These are phyloP conservation scores for Przewalskia tangutica DNA, from an alignment of 257 asterid genomes.

Conservation along the genomic window DNA sequence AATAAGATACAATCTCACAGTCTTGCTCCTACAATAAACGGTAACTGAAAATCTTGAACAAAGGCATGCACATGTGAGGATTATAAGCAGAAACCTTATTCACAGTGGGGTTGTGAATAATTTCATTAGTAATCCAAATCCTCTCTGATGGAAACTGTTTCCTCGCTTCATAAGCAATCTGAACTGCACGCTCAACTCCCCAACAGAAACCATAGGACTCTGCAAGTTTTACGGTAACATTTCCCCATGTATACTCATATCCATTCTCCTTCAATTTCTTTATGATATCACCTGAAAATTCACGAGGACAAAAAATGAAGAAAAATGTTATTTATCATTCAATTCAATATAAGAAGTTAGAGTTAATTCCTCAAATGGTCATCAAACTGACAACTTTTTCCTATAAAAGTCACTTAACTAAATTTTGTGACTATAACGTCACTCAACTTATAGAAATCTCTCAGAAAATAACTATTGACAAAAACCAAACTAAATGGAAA, in stretches of 20 bases:
- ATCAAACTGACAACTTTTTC: too few relatives aligned
- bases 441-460: too few relatives aligned
- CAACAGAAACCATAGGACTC: constrained; percentile 96
- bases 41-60: neutral
- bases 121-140: constrained; percentile 88
- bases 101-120: constrained; percentile 93
- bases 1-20: neutral
- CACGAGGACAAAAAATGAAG: constrained; percentile 5
- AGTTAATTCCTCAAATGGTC: too few relatives aligned
- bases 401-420: too few relatives aligned
- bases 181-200: constrained; percentile 99
- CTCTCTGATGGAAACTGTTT: constrained; percentile 76
- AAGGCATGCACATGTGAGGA: neutral
- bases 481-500: too few relatives aligned
- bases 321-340: neutral
- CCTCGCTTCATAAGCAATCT: constrained; percentile 95
- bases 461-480: too few relatives aligned
- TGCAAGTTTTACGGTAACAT: constrained; percentile 86
- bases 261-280: constrained; percentile 86
- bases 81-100: constrained; percentile 48
- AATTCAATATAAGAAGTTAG: neutral
- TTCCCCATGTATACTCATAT: constrained; percentile 72
- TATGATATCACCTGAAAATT: constrained; percentile 64
- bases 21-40: neutral
- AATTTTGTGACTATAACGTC: too few relatives aligned